Conservation (phyloP, 257 asterid species). For the Jaltomata sinuosa region DNA sequence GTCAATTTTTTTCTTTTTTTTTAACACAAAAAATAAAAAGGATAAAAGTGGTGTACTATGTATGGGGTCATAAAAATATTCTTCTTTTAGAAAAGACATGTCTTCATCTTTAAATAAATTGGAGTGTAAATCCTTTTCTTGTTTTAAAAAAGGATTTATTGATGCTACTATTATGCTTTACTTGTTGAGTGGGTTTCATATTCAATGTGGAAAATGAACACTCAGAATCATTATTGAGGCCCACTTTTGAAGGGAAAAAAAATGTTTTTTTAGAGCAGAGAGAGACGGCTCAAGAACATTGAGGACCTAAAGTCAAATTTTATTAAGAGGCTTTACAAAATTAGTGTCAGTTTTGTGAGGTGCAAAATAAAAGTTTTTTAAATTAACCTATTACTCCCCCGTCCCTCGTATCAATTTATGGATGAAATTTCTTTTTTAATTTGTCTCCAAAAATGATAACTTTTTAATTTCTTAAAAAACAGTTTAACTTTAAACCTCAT, state of each 20-base stretch:
- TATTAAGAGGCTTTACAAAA: no score
- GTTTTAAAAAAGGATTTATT: neutral
- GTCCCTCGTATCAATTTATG: no score
- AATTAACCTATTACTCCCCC: no score
- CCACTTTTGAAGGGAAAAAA: neutral
- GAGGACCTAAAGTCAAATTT: no score
- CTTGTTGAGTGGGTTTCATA: neutral
- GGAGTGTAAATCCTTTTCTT: neutral
- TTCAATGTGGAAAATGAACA: neutral
- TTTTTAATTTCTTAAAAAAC: no score
- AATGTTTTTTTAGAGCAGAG: neutral
- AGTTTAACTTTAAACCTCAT: no score
- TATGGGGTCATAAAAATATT: neutral
- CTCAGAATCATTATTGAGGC: neutral
- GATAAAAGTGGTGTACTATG: neutral
- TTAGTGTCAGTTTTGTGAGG: no score
- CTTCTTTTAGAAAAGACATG: neutral
- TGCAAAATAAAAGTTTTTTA: no score
- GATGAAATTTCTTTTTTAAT: no score
- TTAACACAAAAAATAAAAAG: neutral
- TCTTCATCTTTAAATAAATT: neutral
- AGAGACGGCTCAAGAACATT: no score
- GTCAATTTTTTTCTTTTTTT: neutral
- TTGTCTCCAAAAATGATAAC: no score
- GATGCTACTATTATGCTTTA: neutral